phyloP scores from a whole-genome alignment of 352 stramenopile species.

The Phytophthora crassamura region DNA sequence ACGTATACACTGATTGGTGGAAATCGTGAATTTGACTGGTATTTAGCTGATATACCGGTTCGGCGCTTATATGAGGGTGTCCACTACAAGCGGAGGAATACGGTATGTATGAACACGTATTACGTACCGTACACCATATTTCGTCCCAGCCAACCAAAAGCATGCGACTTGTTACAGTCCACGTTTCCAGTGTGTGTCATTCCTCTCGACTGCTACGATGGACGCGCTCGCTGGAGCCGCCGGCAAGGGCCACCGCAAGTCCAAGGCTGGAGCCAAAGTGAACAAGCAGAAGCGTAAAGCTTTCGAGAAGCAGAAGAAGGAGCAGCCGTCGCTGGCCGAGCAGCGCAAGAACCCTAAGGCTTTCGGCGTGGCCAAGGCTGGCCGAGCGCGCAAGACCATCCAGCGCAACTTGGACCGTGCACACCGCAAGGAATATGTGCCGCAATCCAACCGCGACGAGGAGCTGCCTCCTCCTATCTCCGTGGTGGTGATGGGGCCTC shows the following conservation, averaged over 20 bases:
- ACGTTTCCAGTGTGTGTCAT: conserved; percentile 14
- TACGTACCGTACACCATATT: conserved; percentile 10
- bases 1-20: no score
- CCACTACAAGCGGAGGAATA: no score
- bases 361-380: conserved; percentile 97
- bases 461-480: conserved; percentile 93
- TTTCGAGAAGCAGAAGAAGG: conserved; percentile 85
- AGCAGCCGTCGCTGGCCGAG: conserved; percentile 84
- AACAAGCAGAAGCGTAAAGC: conserved; percentile 96
- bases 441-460: conserved; percentile 81
- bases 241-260: conserved; percentile 83
- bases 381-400: conserved; percentile 94
- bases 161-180: not conserved
- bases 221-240: conserved; percentile 44
- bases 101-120: no score
- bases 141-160: conserved; percentile 31
- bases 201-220: conserved; percentile 27
- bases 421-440: conserved; percentile 98
- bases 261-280: conserved; percentile 90
- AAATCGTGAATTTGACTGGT: no score
- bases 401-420: conserved; percentile 98
- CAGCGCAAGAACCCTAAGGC: conserved; percentile 97
- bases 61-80: no score
- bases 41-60: no score
- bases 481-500: conserved; percentile 98